phyloP scores from a whole-genome alignment of 208 protist species.

The Acanthamoeba rhysodes region DNA sequence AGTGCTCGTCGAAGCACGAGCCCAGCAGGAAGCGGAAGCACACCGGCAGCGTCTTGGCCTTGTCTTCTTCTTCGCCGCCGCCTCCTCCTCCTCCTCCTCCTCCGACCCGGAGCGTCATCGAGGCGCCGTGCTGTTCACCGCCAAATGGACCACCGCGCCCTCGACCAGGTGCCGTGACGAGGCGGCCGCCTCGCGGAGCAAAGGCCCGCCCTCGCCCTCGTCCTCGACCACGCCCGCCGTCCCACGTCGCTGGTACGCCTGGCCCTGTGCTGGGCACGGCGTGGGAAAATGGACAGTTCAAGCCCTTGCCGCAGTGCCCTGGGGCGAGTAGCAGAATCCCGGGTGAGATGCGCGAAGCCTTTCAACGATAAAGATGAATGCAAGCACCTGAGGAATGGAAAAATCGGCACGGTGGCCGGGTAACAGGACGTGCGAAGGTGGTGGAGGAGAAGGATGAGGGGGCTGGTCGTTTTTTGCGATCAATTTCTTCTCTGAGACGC shows the following conservation, averaged over 20 bases:
- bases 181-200: not conserved
- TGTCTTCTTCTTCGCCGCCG: not conserved
- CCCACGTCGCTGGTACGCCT: not conserved
- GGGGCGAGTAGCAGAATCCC: not conserved
- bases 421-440: not conserved
- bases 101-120: not conserved
- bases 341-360: not conserved
- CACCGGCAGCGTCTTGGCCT: constrained; percentile 14
- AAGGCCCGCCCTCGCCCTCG: not conserved
- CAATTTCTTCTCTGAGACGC: not conserved
- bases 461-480: not conserved
- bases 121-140: not conserved
- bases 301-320: not conserved
- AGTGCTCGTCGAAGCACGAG: constrained; percentile 1
- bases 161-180: not conserved
- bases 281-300: constrained; percentile 1
- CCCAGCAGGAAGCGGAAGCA: constrained; percentile 22
- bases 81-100: too few species aligned
- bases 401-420: not conserved
- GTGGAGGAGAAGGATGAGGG: not conserved
- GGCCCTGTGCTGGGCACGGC: not conserved
- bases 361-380: not conserved
- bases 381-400: not conserved
- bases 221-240: not conserved
- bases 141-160: not conserved